Evolutionary conservation across 306 rosid species (phyloP), one percentile per base, ranked within the genome.

Genomic region (Acacia confusa): DNA sequence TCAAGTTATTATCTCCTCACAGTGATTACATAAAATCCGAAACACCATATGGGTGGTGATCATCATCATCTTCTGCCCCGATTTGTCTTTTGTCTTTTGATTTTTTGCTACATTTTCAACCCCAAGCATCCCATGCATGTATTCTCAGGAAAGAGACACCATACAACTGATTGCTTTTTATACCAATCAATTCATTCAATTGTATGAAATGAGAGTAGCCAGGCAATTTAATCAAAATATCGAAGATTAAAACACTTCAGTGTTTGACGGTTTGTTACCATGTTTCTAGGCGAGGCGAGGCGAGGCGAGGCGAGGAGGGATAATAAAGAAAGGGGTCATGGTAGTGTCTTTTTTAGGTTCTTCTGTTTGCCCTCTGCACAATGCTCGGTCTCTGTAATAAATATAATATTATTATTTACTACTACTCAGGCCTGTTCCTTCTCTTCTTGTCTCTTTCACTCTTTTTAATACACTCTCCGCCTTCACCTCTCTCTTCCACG

Each of bases 401-500:
- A 24, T 25, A 60, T 25, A 60, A 25, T 25, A 22, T 24, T 58
- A 58, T 9, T 60, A 60, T 25, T 60, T 25, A 57, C 40, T 5
- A 47, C 64, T 57, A 9, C 64, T 9, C 12, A n/a, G 30, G 14
- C 30, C 66, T 60, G 32, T 24, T 12, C 17, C 34, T 60, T 24
- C 66, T 24, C 63, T 24, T 30, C 74, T 75, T 80, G 84, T 77
- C 74, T 78, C 78, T 64, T 82, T 84, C 86, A 27, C 63, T 6
- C 52, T 67, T 80, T 72, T 72, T 74, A 64, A 70, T 58, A 41
- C 75, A 47, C 32, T 50, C 25, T 27, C 30, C 72, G 77, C 30
- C 28, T 34, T 79, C 40, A 15, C 25, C 44, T 34, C 71, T 82
- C 85, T 84, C 43, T 50, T 78, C 87, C 91, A 88, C 97, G 92